Percentiles rank a stretch among this genome's conserved stretches.
Conservation (phyloP, 768 basidiomycete species). For the Rhodotorula sphaerocarpa region DNA sequence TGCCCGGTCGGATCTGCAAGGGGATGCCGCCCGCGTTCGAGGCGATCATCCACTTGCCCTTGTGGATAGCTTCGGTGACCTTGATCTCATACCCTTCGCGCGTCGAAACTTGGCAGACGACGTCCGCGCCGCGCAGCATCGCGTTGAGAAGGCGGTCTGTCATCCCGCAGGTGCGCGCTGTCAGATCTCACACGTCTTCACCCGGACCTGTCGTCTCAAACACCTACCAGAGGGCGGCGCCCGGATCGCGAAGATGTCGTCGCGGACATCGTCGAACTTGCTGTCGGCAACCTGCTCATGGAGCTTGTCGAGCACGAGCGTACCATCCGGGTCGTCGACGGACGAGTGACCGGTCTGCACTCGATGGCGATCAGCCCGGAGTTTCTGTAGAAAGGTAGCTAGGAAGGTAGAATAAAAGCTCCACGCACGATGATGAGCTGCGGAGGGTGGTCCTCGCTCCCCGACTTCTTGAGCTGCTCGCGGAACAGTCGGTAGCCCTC, state of each 20-base stretch:
- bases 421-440: slow-evolving; percentile 42
- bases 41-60: slow-evolving; percentile 77
- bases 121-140: slow-evolving; percentile 77
- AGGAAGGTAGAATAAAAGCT: no score
- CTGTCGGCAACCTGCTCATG: slow-evolving; percentile 8
- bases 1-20: slow-evolving; percentile 76
- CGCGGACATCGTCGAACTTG: slow-evolving; percentile 7
- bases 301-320: slow-evolving; percentile 14
- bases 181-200: no score
- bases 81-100: slow-evolving; percentile 94
- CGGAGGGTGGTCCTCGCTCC: slow-evolving; percentile 34
- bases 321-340: slow-evolving; percentile 87
- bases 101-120: slow-evolving; percentile 81
- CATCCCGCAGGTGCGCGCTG: no score
- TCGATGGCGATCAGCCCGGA: no score
- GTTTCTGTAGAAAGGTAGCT: no score
- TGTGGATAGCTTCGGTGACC: slow-evolving; percentile 66
- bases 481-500: slow-evolving; percentile 82
- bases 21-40: slow-evolving; percentile 89
- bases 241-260: slow-evolving; percentile 63
- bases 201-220: neutral
- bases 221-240: slow-evolving; percentile 52
- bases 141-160: slow-evolving; percentile 53
- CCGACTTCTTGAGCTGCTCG: slow-evolving; percentile 49
- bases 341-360: slow-evolving; percentile 64